Evolutionary conservation across 495 filamentous ascomycete species (phyloP), one percentile per base, ranked within the genome.

Genomic region (Cryomyces minteri): DNA sequence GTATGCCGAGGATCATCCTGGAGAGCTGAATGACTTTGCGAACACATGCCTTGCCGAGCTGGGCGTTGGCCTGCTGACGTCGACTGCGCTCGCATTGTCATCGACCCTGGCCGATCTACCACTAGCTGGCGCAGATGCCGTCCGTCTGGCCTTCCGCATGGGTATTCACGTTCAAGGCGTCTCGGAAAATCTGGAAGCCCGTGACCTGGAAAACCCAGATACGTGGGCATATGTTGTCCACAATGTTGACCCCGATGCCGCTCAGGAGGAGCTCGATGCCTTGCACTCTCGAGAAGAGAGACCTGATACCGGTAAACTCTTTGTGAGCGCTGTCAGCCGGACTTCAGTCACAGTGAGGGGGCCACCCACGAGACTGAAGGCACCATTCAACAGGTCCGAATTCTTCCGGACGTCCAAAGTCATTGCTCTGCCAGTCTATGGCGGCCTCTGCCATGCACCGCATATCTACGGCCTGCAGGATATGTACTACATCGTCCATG

Each of bases 151-250:
- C 0, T 68, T 69, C 30, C 54, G 64, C 5, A 33, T 70, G 8
- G 62, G 65, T 0, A 34, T 65, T 11, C 48, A 54, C 32, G 63
- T 67, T 18, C 41, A 58, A 5, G 50, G 55, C 11, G 52, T 67
- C 0, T 66, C 64, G 1, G 43, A 54, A 6, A 59, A 58, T 12
- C 46, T 69, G 10, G 48, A 68, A 44, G 37, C 56, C 37, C 56
- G 46, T 5, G 51, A 60, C 25, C 14, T 43, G 11, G 43, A 14
- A 29, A 36, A 32, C 18, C 45, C 40, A 47, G 1, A 63, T 18
- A 63, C 52, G 32, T 71, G 67, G 68, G 66, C 68, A 2, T 61
- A 62, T 41, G 59, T 68, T 4, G 44, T 70, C 11, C 52, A 56
- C 0, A 58, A 57, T 11, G 46, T 67, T 4, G 38, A 48, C 9